phyloP scores from a whole-genome alignment of 176 grass and related monocot genomes.

The Aechmea fasciata region DNA sequence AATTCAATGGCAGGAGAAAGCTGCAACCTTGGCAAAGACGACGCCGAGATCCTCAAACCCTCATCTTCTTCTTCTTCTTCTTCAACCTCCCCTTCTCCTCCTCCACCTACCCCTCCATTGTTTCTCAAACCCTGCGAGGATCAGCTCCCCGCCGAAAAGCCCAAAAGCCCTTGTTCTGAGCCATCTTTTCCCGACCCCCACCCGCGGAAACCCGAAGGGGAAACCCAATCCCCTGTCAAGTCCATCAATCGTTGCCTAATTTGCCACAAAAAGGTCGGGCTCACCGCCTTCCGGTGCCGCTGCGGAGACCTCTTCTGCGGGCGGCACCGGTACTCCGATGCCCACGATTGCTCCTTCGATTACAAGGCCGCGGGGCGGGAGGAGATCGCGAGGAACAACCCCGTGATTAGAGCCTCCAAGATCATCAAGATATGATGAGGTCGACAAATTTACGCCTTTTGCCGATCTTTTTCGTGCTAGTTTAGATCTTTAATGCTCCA shows the following conservation, averaged over 20 bases:
- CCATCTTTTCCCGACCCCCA: not conserved
- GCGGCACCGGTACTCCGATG: constrained; percentile 34
- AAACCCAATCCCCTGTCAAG: constrained; percentile 9
- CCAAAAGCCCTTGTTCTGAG: not conserved
- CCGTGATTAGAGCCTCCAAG: constrained; percentile 35
- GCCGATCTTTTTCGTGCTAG: not conserved
- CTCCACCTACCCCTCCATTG: constrained; percentile 20
- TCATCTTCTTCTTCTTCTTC: constrained; percentile 19
- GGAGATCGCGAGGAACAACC: constrained; percentile 35
- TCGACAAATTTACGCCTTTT: constrained; percentile 13
- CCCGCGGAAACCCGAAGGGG: not conserved
- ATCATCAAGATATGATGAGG: constrained; percentile 48
- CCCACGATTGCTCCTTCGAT: constrained; percentile 39
- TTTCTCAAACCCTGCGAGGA: constrained; percentile 18
- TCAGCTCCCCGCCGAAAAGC: constrained; percentile 14
- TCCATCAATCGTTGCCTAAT: constrained; percentile 32
- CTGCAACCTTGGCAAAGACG: constrained; percentile 43
- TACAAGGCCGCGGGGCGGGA: constrained; percentile 28
- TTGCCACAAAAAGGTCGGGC: constrained; percentile 34
- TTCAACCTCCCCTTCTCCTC: constrained; percentile 19
- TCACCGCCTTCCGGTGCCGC: constrained; percentile 31
- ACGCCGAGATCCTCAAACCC: constrained; percentile 46
- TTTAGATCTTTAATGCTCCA: not conserved
- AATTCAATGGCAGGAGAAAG: constrained; percentile 42
- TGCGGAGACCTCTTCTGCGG: constrained; percentile 38